Conservation (phyloP, 2,329 filamentous ascomycete species). For the Colletotrichum spinosum region DNA sequence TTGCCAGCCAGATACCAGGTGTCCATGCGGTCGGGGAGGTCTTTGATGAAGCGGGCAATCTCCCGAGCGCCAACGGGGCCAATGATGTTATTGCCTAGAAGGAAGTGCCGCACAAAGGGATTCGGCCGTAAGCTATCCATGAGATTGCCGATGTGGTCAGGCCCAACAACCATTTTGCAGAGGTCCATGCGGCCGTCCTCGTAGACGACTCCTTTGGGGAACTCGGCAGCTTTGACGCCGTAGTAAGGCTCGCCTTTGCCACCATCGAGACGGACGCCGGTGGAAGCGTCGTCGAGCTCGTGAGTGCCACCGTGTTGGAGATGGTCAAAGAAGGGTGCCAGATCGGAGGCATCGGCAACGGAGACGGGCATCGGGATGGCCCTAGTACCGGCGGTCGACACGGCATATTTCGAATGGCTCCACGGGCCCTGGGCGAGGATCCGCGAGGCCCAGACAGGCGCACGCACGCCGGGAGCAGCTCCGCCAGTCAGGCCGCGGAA, state of each 20-base stretch:
- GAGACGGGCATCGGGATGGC: conserved; percentile 50
- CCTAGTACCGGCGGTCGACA: conserved; percentile 46
- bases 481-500: conserved; percentile 45
- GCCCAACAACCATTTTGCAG: conserved; percentile 67
- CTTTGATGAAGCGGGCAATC: conserved; percentile 58
- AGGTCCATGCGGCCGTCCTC: conserved; percentile 65
- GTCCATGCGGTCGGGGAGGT: conserved; percentile 59
- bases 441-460: conserved; percentile 47
- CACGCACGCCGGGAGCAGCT: conserved; percentile 46
- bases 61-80: conserved; percentile 59
- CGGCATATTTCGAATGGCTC: conserved; percentile 44
- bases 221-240: conserved; percentile 49
- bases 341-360: conserved; percentile 45
- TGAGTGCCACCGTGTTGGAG: conserved; percentile 47
- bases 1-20: conserved; percentile 69
- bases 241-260: conserved; percentile 52
- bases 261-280: conserved; percentile 46
- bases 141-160: conserved; percentile 60
- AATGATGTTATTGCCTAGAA: conserved; percentile 67
- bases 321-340: conserved; percentile 49
- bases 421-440: conserved; percentile 50
- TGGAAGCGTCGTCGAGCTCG: conserved; percentile 39
- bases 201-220: conserved; percentile 56
- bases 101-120: conserved; percentile 60
- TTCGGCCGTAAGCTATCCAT: conserved; percentile 62